Evolutionary conservation across 768 basidiomycete genomes (phyloP).

Genomic region (Polyporus arcularius): DNA sequence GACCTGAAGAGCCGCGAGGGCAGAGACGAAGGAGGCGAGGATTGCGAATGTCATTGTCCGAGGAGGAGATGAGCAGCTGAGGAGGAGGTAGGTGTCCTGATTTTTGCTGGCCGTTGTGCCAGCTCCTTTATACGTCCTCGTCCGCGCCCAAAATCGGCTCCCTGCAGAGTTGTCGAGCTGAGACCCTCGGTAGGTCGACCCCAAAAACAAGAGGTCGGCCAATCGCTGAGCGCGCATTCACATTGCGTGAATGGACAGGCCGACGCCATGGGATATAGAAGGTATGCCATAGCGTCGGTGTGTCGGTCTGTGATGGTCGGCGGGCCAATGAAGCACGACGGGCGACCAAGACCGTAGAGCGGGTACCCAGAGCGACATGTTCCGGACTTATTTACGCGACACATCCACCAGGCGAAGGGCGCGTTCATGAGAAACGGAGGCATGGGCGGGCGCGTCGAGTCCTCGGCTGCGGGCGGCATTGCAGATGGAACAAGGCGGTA

Average conservation of each 20-base stretch:
- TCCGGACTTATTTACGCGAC: too few species aligned
- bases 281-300: background rate
- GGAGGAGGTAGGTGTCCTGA: conserved; percentile 5
- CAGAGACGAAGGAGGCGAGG: conserved; percentile 21
- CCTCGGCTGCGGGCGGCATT: too few species aligned
- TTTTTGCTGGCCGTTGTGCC: background rate
- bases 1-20: conserved; percentile 21
- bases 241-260: background rate
- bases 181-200: background rate
- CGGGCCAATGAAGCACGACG: background rate
- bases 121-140: conserved; percentile 12
- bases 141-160: too few species aligned
- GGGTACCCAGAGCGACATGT: background rate
- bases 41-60: conserved; percentile 25
- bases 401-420: too few species aligned
- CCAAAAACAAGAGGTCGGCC: background rate
- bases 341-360: background rate
- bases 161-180: background rate
- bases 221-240: background rate
- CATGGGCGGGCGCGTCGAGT: too few species aligned
- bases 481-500: too few species aligned
- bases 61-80: background rate
- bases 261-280: background rate
- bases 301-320: background rate
- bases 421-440: too few species aligned